Percentiles rank a stretch among this genome's conserved stretches.
Conservation (phyloP, 2,329 filamentous ascomycete genomes). For the Arthrobotrys sinensis region DNA sequence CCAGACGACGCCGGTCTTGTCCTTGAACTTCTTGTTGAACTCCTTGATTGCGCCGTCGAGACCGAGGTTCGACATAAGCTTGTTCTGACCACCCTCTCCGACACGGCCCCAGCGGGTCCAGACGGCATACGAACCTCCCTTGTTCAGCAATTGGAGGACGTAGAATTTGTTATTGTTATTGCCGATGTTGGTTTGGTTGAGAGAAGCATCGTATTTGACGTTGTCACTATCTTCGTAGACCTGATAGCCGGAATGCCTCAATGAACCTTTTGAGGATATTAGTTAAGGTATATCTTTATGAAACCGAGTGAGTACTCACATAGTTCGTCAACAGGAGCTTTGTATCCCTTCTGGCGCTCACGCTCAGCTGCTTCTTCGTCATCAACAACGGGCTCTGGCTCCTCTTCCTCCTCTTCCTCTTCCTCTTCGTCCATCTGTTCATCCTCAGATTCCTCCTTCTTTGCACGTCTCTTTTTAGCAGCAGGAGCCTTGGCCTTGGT, state of each 20-base stretch:
- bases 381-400: slow-evolving; percentile 33
- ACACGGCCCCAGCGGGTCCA: slow-evolving; percentile 90
- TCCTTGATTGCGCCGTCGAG: slow-evolving; percentile 70
- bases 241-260: slow-evolving; percentile 65
- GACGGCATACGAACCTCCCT: slow-evolving; percentile 70
- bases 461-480: slow-evolving; percentile 55
- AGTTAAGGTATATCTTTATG: slow-evolving; percentile 31
- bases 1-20: slow-evolving; percentile 75
- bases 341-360: slow-evolving; percentile 64
- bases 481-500: slow-evolving; percentile 53
- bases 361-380: slow-evolving; percentile 54
- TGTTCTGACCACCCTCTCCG: slow-evolving; percentile 73
- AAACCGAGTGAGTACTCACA: slow-evolving; percentile 30
- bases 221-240: slow-evolving; percentile 78
- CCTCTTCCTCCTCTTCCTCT: slow-evolving; percentile 43
- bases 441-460: slow-evolving; percentile 65
- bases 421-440: slow-evolving; percentile 44
- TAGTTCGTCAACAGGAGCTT: slow-evolving; percentile 64
- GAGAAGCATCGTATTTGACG: slow-evolving; percentile 81
- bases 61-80: slow-evolving; percentile 67
- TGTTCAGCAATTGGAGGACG: slow-evolving; percentile 75
- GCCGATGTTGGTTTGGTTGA: slow-evolving; percentile 82
- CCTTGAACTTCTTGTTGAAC: slow-evolving; percentile 76
- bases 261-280: slow-evolving; percentile 66
- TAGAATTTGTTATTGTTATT: slow-evolving; percentile 81